Evolutionary conservation across 176 grass and related monocot genomes (phyloP), one percentile per base, ranked within the genome.

Genomic region (Phoenix roebelenii): DNA sequence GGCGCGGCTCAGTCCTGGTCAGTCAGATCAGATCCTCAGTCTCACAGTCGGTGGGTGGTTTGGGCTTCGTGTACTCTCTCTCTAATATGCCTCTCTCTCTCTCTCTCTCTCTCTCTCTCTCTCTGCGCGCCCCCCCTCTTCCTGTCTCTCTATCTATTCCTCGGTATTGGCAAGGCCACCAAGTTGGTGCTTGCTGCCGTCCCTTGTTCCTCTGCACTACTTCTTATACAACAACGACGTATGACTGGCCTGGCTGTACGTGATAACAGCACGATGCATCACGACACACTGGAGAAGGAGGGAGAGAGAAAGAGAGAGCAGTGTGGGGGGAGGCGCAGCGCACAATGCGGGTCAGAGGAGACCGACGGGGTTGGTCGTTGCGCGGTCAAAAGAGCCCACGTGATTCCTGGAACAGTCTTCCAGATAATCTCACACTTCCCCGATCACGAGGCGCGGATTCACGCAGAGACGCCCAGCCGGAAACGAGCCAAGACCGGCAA

Each of bases 361-460:
- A 25, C 56, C 24, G 7, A 55, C 54, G 60, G 60, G 63, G 39
- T 69, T 63, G 64, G 62, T 80, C 51, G 55, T 69, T 65, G 69
- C 72, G 32, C 76, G 85, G 92, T 97, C 92, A 97, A 97, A 97
- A 91, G 85, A 14, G 35, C 78, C 76, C 92, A 97, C 81, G 92
- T 97, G 92, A 97, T 75, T 57, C 59, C 17, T 25, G 79, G 84
- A 98, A 88, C 93, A 92, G 76, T 88, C 87, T 81, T 80, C 92
- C 59, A 97, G 61, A 75, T 83, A 73, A 52, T 44, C 35, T 71
- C 63, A 68, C 76, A 49, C 72, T 80, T 77, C 68, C 49, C 58
- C 92, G 76, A 91, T 97, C 92, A 97, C 92, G 87, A 97, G 92
- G 87, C 70, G 54, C 71, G 35, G 35, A 44, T 44, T 44, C 35